A percentile compares a stretch with the other conserved stretches of the same genome.
These are phyloP conservation scores for Papiliotrema terrestris DNA, from an alignment of 1,284 basidiomycete species.

Conservation along the genomic window DNA sequence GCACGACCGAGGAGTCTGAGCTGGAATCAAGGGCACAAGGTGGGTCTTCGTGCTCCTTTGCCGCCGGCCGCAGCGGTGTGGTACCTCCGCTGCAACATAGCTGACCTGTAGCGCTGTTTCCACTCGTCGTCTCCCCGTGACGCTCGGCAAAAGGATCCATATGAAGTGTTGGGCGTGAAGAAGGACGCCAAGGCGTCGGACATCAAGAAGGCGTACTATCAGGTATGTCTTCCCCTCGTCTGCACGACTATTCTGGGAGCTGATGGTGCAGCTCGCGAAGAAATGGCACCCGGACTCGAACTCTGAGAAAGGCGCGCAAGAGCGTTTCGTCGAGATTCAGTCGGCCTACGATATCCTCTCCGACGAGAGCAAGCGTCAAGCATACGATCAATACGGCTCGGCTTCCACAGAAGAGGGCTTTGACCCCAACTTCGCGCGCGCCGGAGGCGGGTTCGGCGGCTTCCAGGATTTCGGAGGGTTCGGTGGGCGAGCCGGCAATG, in stretches of 20 bases:
- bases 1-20: background rate
- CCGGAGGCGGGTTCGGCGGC: slow-evolving; percentile 63
- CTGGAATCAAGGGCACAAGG: background rate
- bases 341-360: slow-evolving; percentile 92
- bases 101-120: slow-evolving; percentile 60
- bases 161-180: slow-evolving; percentile 81
- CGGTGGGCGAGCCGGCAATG: slow-evolving; percentile 54
- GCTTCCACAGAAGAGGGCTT: slow-evolving; percentile 91
- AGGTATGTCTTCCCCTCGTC: slow-evolving; percentile 55
- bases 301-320: slow-evolving; percentile 84
- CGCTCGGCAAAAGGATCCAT: slow-evolving; percentile 78
- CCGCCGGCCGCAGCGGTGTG: background rate
- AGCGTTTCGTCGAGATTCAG: slow-evolving; percentile 96
- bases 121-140: slow-evolving; percentile 62
- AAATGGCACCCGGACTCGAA: slow-evolving; percentile 98
- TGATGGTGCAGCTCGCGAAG: slow-evolving; percentile 71
- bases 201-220: slow-evolving; percentile 96
- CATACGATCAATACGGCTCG: slow-evolving; percentile 94
- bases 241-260: background rate
- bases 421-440: slow-evolving; percentile 72
- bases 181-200: slow-evolving; percentile 79
- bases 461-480: slow-evolving; percentile 70
- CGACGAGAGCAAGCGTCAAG: slow-evolving; percentile 86
- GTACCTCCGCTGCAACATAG: background rate
- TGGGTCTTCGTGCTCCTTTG: background rate